These are phyloP conservation scores for Neocatenulostroma microsporum DNA, from an alignment of 2,329 filamentous ascomycete genomes.

Conservation along the genomic window DNA sequence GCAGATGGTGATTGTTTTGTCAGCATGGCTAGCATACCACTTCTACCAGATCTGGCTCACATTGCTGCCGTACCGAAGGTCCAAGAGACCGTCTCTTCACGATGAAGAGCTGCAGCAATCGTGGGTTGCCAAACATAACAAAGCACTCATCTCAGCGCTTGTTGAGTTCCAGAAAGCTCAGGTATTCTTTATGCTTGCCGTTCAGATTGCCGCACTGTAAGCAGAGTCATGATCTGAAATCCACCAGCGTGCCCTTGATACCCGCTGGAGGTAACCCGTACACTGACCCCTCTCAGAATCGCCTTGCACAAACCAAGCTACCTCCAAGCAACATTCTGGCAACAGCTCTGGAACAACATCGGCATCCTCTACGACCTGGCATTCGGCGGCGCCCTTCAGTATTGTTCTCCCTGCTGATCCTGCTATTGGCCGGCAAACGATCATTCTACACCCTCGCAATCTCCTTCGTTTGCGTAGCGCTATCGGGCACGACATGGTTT, in stretches of 20 bases:
- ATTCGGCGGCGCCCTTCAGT: constrained; percentile 11
- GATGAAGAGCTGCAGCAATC: too few species aligned
- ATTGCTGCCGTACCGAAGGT: constrained; percentile 2
- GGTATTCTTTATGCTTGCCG: constrained; percentile 15
- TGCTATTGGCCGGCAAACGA: constrained; percentile 9
- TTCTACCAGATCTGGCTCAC: constrained; percentile 8
- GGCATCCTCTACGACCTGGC: constrained; percentile 11
- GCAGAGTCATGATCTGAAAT: too few species aligned
- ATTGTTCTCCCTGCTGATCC: constrained; percentile 9
- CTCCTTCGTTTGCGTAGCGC: constrained; percentile 7
- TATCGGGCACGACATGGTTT: constrained; percentile 11
- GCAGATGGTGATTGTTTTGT: constrained; percentile 11
- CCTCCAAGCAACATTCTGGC: constrained; percentile 7
- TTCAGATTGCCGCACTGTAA: constrained; percentile 12
- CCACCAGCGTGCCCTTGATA: too few species aligned
- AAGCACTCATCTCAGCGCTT: constrained; percentile 9
- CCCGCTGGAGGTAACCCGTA: too few species aligned
- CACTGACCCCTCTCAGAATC: too few species aligned
- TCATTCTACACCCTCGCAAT: constrained; percentile 8
- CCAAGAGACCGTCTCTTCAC: too few species aligned
- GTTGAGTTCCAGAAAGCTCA: constrained; percentile 14
- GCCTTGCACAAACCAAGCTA: constrained; percentile 10
- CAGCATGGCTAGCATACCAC: constrained; percentile 11
- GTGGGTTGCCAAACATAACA: too few species aligned
- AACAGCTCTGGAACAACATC: constrained; percentile 12